Evolutionary conservation across 2,329 filamentous ascomycete species (phyloP), one percentile per base, ranked within the genome.

Genomic region (Pseudogymnoascus sp.): DNA sequence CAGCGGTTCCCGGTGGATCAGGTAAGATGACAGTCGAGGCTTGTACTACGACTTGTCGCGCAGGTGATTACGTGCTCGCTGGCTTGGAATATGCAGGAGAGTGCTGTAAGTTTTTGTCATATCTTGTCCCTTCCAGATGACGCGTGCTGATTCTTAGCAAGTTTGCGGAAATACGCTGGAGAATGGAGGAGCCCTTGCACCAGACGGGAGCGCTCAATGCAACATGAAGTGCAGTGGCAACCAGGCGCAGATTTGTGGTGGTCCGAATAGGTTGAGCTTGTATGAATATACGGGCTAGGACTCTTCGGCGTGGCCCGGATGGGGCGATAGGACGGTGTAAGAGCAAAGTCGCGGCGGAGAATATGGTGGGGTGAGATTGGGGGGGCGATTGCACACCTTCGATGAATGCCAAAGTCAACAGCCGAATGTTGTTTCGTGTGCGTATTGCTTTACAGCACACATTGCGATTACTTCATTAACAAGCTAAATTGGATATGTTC

Each of bases 41-140:
- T 7, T 71, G 69, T 45, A 64, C 65, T 3, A 33, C 60, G 12
- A 63, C 66, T 2, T 70, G 69, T 52, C 61, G 66, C 35, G 60
- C 36, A 23, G 61, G 63, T 23, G 66, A 64, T 3, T 80, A 77
- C 64, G 65, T 64, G 11, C 65, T 80, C 73, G 71, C 73, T 60
- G 80, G 79, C 45, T 67, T 80, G 38, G 79, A 82, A 65, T 81
- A 80, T 65, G 71, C 74, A 58, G 69, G 75, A 3, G 77, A 81
- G 67, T 81, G 75, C 65, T 80, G 39, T 42, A n/a, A 42, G 39
- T 38, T 16, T n/a, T 16, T 16, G 6, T 38, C 14, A n/a, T 16
- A 38, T 38, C n/a, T 38, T 71, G 60, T 71, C 69, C 60, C 71
- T 68, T 66, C 36, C 41, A 5, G 5, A 19, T 30, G 23, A 36